A percentile compares a stretch with the other conserved stretches of the same genome.
phyloP scores from a whole-genome alignment of 306 rosid species.

The Pachyrhizus erosus region DNA sequence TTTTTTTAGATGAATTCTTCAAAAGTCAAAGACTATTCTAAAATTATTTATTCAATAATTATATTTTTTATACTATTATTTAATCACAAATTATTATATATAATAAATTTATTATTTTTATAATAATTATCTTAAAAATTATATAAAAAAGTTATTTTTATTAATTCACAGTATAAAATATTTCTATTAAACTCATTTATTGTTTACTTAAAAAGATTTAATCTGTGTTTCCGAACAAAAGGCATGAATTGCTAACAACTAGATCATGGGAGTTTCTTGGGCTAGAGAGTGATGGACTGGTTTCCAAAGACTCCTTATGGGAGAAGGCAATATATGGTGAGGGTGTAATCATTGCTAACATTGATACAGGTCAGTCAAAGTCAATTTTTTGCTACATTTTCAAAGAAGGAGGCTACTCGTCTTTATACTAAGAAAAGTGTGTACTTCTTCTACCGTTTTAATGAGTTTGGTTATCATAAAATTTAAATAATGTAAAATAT shows the following conservation, averaged over 20 bases:
- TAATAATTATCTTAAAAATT: no score
- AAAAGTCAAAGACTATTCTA: no score
- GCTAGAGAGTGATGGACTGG: constrained; percentile 48
- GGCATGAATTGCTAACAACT: constrained; percentile 61
- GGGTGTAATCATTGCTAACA: constrained; percentile 62
- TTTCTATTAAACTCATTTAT: no score
- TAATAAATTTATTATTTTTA: no score
- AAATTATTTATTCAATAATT: no score
- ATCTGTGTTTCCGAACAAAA: constrained; percentile 63
- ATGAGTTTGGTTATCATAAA: background rate
- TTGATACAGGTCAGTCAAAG: constrained; percentile 63
- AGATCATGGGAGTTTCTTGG: constrained; percentile 73
- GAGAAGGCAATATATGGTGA: constrained; percentile 61
- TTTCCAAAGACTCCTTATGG: constrained; percentile 57
- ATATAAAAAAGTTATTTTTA: no score
- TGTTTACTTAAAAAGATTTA: no score
- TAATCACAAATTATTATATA: no score
- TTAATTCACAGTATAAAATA: no score
- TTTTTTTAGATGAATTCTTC: no score
- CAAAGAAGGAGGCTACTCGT: constrained; percentile 15
- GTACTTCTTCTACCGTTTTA: background rate
- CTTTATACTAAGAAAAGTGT: background rate
- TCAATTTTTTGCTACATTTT: background rate
- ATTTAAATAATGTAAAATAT: background rate
- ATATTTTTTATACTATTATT: no score